Evolutionary conservation across 2,329 filamentous ascomycete species (phyloP).

Genomic region (Blastomyces emzantsi): DNA sequence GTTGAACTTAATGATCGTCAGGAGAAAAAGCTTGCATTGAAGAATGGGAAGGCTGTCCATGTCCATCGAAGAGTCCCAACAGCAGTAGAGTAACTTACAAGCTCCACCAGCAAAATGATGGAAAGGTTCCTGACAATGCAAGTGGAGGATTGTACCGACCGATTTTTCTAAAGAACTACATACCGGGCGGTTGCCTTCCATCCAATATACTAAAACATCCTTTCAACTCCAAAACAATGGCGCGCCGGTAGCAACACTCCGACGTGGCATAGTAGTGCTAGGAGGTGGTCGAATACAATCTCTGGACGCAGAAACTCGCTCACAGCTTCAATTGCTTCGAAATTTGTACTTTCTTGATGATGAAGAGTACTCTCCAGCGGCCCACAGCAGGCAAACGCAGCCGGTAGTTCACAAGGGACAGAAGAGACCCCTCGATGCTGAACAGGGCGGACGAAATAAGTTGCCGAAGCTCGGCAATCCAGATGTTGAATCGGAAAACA

Average conservation of each 20-base stretch:
- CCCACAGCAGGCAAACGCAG: background rate
- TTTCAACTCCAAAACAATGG: background rate
- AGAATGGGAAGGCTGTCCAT: background rate
- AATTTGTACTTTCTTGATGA: background rate
- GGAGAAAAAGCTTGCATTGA: background rate
- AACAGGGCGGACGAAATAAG: background rate
- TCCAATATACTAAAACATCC: background rate
- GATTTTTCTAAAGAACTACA: background rate
- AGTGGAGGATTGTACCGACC: background rate
- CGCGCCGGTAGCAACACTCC: background rate
- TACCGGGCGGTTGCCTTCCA: background rate
- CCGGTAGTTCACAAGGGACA: background rate
- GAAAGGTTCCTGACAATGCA: background rate
- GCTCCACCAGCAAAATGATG: background rate
- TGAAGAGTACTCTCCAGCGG: background rate
- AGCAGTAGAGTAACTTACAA: background rate
- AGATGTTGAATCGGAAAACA: background rate
- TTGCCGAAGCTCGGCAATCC: background rate
- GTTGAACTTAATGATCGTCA: background rate
- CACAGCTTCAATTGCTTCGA: background rate
- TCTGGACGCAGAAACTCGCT: background rate
- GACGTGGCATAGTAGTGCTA: background rate
- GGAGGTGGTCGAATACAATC: background rate
- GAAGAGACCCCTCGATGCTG: background rate
- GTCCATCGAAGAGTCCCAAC: background rate